Evolutionary conservation across 805 yeast species (phyloP).

Genomic region (Saccharomycopsis schoenii): DNA sequence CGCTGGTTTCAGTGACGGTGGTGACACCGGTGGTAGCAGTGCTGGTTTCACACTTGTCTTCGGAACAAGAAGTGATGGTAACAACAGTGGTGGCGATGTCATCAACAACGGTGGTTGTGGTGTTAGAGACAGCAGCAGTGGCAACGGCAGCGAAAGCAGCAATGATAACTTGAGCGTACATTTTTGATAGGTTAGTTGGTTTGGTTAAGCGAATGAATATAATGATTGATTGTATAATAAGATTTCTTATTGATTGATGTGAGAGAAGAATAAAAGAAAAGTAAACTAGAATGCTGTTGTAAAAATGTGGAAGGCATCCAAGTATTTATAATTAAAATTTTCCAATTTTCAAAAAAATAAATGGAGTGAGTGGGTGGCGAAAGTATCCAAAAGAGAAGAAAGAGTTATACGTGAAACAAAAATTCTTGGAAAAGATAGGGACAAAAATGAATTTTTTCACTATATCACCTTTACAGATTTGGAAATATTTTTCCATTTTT

Average conservation of each 20-base stretch:
- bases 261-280: conserved; percentile 17
- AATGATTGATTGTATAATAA: conserved; percentile 25
- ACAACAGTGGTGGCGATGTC: conserved; percentile 23
- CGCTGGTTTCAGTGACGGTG: conserved; percentile 19
- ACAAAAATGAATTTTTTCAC: too few relatives aligned
- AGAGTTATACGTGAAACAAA: too few relatives aligned
- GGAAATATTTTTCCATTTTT: too few relatives aligned
- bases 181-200: conserved; percentile 23
- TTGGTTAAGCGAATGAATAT: conserved; percentile 24
- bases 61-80: conserved; percentile 23
- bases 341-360: too few relatives aligned
- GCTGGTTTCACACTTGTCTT: conserved; percentile 19
- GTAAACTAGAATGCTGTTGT: conserved; percentile 19
- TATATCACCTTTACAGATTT: too few relatives aligned
- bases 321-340: too few relatives aligned
- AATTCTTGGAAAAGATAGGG: too few relatives aligned
- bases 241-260: conserved; percentile 12
- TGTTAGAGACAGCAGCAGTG: conserved; percentile 9
- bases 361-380: too few relatives aligned
- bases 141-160: conserved; percentile 12
- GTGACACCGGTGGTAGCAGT: conserved; percentile 22
- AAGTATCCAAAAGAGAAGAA: too few relatives aligned
- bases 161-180: conserved; percentile 14
- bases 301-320: too few relatives aligned
- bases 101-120: conserved; percentile 15